Conservation (phyloP, 2,329 filamentous ascomycete species). For the Calonectria ilicicola region DNA sequence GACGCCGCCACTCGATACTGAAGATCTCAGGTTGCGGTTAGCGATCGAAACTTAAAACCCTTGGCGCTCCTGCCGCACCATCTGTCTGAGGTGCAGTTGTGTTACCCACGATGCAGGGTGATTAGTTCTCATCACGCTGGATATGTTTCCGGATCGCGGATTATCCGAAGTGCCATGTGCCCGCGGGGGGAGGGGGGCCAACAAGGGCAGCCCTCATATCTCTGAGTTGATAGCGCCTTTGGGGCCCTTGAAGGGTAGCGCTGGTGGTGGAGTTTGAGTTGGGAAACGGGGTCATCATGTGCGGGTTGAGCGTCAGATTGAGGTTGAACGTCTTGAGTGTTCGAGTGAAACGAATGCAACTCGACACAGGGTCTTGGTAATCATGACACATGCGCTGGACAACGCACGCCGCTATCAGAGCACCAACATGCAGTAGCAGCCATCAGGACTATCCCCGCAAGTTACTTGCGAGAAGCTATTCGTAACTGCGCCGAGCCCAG, state of each 20-base stretch:
- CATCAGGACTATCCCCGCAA: neutral
- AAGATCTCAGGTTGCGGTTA: constrained; percentile 3
- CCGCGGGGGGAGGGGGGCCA: neutral
- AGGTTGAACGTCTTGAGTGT: neutral
- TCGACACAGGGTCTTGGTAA: neutral
- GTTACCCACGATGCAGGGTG: constrained; percentile 8
- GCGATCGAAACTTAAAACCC: constrained; percentile 6
- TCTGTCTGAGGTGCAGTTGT: constrained; percentile 5
- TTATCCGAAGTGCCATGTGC: constrained; percentile 9
- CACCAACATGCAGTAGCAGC: neutral
- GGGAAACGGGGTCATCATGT: constrained; percentile 8
- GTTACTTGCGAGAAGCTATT: constrained; percentile 1
- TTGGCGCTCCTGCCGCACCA: constrained; percentile 4
- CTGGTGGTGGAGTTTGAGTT: constrained; percentile 14
- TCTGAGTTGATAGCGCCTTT: neutral
- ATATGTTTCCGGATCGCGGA: constrained; percentile 18
- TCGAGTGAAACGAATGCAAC: constrained; percentile 1
- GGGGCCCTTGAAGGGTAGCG: constrained; percentile 5
- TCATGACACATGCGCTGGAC: neutral
- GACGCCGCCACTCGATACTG: neutral
- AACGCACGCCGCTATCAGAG: neutral
- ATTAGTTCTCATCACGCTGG: constrained; percentile 1
- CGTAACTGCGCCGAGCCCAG: constrained; percentile 6
- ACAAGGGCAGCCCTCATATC: neutral
- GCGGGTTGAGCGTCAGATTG: constrained; percentile 5